Evolutionary conservation across 1,284 basidiomycete species (phyloP).

Genomic region (Trichosporon sp.): DNA sequence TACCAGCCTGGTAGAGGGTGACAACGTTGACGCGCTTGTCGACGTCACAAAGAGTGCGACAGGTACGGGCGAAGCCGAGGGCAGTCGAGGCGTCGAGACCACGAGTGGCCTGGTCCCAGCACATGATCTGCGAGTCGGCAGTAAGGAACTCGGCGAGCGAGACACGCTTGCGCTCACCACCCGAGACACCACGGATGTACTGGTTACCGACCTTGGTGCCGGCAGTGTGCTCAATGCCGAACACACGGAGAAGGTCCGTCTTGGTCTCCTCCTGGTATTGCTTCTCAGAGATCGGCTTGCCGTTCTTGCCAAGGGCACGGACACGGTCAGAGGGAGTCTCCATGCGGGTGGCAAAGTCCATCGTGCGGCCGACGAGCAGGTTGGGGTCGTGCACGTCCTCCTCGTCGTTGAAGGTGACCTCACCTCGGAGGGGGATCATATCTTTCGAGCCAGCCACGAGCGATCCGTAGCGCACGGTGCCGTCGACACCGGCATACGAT

Average conservation of each 20-base stretch:
- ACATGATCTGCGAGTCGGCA: conserved; percentile 63
- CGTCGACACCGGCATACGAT: conserved; percentile 57
- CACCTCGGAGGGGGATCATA: conserved; percentile 24
- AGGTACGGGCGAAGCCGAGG: conserved; percentile 71
- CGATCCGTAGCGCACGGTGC: conserved; percentile 55
- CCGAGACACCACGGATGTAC: conserved; percentile 72
- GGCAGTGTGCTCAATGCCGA: conserved; percentile 72
- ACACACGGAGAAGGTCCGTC: conserved; percentile 63
- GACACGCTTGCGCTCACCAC: conserved; percentile 70
- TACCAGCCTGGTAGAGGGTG: conserved; percentile 47
- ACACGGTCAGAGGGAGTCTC: conserved; percentile 42
- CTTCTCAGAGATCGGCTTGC: conserved; percentile 45
- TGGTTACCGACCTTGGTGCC: conserved; percentile 65
- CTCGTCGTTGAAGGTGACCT: conserved; percentile 48
- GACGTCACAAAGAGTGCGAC: conserved; percentile 77
- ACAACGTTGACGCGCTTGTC: conserved; percentile 65
- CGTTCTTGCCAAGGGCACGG: conserved; percentile 37
- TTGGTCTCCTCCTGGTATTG: conserved; percentile 25
- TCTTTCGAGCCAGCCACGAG: conserved; percentile 37
- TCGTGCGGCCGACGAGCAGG: conserved; percentile 50
- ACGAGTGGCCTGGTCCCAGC: conserved; percentile 65
- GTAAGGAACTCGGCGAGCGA: conserved; percentile 72
- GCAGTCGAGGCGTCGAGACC: conserved; percentile 84
- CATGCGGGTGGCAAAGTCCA: conserved; percentile 52
- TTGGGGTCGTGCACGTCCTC: conserved; percentile 52